Evolutionary conservation across 2,329 filamentous ascomycete genomes (phyloP), one percentile per base, ranked within the genome.

Genomic region (Pleomassaria siparia): DNA sequence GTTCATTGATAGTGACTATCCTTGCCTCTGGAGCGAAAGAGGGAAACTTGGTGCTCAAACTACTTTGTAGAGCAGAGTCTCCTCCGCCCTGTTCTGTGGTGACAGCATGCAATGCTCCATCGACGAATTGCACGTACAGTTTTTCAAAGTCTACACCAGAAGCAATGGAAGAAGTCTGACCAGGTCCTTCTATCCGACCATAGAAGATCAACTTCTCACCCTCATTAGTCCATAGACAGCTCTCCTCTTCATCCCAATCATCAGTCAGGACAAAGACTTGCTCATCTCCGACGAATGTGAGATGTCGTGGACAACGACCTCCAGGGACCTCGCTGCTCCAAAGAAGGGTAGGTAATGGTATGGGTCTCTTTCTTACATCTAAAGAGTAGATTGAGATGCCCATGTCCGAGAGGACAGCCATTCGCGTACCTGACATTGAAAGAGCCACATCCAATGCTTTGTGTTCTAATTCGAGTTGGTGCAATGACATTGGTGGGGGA

Each of bases 401-500:
- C 13, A 73, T 65, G 22, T 80, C 77, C 58, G 91, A 88, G 16
- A 96, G 75, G 8, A 95, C 80, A 3, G 85, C 89, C 63, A 97
- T 79, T 7, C 54, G 54, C 15, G 54, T 63, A 20, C 58, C 60
- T 6, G 63, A 61, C 18, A 55, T 55, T 3, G 69, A 87, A 56
- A 96, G 84, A 0, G 86, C 83, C 43, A 94, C 83, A 71, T 96
- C 91, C 15, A 89, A 73, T 2, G 84, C 80, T 44, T 86, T 84
- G 0, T 79, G 79, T 12, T 81, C 75, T 22, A 87, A 71, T 11
- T 74, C 61, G 15, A 96, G 61, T 47, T 95, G 88, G 56, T 87
- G 87, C 53, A 92, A 79, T 13, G 90, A 84, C 91, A 97, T 96
- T 1, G 94, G 94, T 22, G 94, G 94, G 20, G 94, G 94, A 2